Evolutionary conservation across 1,139 yeast genomes (phyloP), one percentile per base, ranked within the genome.

Genomic region (Yamadazyma membranifaciens): DNA sequence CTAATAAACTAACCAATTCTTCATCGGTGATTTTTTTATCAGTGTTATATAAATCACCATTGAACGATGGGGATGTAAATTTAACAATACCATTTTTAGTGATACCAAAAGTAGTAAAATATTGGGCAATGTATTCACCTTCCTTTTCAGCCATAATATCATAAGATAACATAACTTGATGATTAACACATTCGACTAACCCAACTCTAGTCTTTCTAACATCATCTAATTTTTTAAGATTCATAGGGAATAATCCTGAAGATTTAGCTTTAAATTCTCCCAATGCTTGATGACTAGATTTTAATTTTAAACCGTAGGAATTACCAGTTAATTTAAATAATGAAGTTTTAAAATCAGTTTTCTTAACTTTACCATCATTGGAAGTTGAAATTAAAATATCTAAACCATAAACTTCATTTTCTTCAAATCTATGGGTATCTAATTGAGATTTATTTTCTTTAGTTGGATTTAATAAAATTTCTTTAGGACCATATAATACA

Each of bases 191-290:
- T 69, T 85, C 94, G 56, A 77, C 80, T 56, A 85, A 74, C 36
- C 92, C 94, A 67, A 85, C 79, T 59, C 87, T 80, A 45, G 86
- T 81, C 63, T 79, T 83, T 62, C 81, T 75, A 51, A 86, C 81
- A 54, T 85, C 88, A 33, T 75, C 82, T 47, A 84, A 75, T 53
- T 78, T 73, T 60, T 84, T 75, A 55, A 83, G 73, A 52, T 85
- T 75, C 67, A 80, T 80, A 40, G 94, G 94, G 79, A 83, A 85
- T 33, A 56, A 55, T 29, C 88, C 86, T 38, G 80, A 74, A 56
- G 77, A 73, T 67, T 80, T 80, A 59, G 78, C 77, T 52, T 67
- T 69, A 59, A 84, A 75, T 57, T 84, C 89, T 43, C 82, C 75
- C 57, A 82, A 73, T 29, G 80, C 80, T 49, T 75, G 71, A 55